Percentiles rank a stretch among this genome's conserved stretches.
These are phyloP conservation scores for Boletellus deceptivus DNA, from an alignment of 1,284 basidiomycete genomes.

Conservation along the genomic window DNA sequence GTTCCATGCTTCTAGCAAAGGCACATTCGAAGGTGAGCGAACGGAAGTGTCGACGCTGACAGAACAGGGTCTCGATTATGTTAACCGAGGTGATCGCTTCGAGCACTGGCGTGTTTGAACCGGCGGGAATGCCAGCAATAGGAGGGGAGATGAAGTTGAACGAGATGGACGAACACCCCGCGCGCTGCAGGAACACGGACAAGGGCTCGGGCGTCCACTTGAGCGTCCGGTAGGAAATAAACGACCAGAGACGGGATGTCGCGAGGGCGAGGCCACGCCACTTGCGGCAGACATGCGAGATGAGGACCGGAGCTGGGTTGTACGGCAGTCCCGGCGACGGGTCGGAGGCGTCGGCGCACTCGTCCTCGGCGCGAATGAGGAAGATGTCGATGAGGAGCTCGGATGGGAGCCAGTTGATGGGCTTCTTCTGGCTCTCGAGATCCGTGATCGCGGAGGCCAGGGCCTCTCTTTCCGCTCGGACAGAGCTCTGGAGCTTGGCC, in stretches of 20 bases:
- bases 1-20: conserved; percentile 29
- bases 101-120: conserved; percentile 2
- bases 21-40: conserved; percentile 38
- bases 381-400: conserved; percentile 50
- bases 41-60: conserved; percentile 31
- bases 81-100: conserved; percentile 19
- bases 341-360: conserved; percentile 11
- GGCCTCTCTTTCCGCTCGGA: conserved; percentile 32
- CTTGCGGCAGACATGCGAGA: conserved; percentile 47
- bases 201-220: conserved; percentile 28
- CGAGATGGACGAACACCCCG: conserved; percentile 35
- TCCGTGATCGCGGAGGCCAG: conserved; percentile 32
- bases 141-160: conserved; percentile 32
- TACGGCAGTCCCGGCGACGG: conserved; percentile 18
- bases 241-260: conserved; percentile 45
- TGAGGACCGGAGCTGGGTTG: conserved; percentile 35
- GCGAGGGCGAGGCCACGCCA: conserved; percentile 45
- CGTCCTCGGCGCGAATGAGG: conserved; percentile 26
- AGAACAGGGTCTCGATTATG: conserved; percentile 24
- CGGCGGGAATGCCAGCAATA: conserved; percentile 5
- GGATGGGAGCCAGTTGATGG: conserved; percentile 48
- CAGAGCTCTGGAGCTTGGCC: conserved; percentile 35
- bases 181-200: conserved; percentile 37
- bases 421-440: conserved; percentile 40
- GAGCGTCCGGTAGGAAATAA: conserved; percentile 33